phyloP scores from a whole-genome alignment of 306 rosid species.

The Dryas octopetala region DNA sequence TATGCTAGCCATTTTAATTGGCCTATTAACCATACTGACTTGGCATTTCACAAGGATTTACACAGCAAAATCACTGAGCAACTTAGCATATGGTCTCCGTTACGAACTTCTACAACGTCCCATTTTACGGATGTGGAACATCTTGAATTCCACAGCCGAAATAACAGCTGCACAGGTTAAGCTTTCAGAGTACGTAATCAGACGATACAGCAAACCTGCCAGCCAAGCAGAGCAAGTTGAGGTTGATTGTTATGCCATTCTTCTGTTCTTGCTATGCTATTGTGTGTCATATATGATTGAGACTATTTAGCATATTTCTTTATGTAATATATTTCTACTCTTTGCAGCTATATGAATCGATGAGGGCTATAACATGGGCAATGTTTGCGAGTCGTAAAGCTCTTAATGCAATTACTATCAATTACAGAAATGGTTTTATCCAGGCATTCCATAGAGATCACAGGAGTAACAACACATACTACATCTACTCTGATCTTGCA shows the following conservation, averaged over 20 bases:
- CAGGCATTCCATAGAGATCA: slow-evolving; percentile 95
- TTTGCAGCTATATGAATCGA: slow-evolving; percentile 86
- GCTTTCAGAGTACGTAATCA: slow-evolving; percentile 78
- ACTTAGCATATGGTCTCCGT: slow-evolving; percentile 90
- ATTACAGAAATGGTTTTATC: slow-evolving; percentile 87
- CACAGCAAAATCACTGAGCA: slow-evolving; percentile 69
- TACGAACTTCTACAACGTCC: slow-evolving; percentile 95
- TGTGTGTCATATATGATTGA: not conserved
- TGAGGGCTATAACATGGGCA: slow-evolving; percentile 90
- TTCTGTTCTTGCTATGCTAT: slow-evolving; percentile 14
- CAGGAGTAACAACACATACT: slow-evolving; percentile 79
- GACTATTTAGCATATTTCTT: slow-evolving; percentile 1
- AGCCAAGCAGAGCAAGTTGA: slow-evolving; percentile 93
- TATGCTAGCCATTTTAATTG: slow-evolving; percentile 94
- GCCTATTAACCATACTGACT: slow-evolving; percentile 83
- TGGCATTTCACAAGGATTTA: slow-evolving; percentile 97
- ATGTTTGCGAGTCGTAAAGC: slow-evolving; percentile 85
- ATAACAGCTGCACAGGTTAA: slow-evolving; percentile 90
- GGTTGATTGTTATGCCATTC: slow-evolving; percentile 42
- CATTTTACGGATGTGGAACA: slow-evolving; percentile 89
- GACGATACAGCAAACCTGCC: slow-evolving; percentile 64
- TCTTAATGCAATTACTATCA: slow-evolving; percentile 88
- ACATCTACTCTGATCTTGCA: slow-evolving; percentile 81
- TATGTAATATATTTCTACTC: slow-evolving; percentile 30
- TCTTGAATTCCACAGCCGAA: slow-evolving; percentile 88